Evolutionary conservation across 163 green algal genomes (phyloP).

Genomic region (Prototheca stagnorum): DNA sequence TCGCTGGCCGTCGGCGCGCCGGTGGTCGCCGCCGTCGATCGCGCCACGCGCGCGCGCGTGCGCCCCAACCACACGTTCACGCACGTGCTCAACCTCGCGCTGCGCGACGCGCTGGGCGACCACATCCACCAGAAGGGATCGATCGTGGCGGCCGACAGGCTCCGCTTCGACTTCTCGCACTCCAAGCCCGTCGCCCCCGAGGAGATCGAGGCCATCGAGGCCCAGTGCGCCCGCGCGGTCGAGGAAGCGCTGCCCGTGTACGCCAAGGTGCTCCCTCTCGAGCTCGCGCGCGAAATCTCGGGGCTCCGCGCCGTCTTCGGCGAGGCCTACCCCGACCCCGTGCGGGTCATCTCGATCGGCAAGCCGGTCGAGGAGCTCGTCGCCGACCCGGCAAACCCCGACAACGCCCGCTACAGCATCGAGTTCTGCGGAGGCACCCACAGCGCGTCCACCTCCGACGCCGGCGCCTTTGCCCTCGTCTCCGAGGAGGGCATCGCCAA

Average conservation of each 20-base stretch:
- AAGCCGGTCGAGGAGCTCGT: conserved; percentile 73
- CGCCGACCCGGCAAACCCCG: conserved; percentile 33
- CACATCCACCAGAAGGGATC: conserved; percentile 94
- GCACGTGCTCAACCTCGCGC: conserved; percentile 88
- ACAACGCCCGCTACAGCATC: conserved; percentile 52
- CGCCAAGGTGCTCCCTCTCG: conserved; percentile 65
- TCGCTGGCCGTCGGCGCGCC: conserved; percentile 49
- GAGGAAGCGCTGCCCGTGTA: conserved; percentile 38
- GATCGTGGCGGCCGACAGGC: conserved; percentile 74
- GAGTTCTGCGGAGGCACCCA: conserved; percentile 98
- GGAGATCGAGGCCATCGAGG: conserved; percentile 59
- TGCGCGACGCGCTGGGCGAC: conserved; percentile 65
- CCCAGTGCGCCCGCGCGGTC: conserved; percentile 43
- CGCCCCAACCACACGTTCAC: conserved; percentile 96
- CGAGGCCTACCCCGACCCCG: conserved; percentile 92
- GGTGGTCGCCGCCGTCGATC: conserved; percentile 59
- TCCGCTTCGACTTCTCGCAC: conserved; percentile 97
- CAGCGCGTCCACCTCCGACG: conserved; percentile 64
- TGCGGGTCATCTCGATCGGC: conserved; percentile 88
- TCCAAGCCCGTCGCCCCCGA: conserved; percentile 39
- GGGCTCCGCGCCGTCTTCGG: conserved; percentile 90
- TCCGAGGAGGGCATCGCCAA: conserved; percentile 92
- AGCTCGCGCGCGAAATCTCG: conserved; percentile 62
- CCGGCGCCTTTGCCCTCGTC: conserved; percentile 77
- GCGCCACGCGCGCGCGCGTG: conserved; percentile 54